Conservation (phyloP, 75 land plant genomes). For the Cupressus sempervirens region DNA sequence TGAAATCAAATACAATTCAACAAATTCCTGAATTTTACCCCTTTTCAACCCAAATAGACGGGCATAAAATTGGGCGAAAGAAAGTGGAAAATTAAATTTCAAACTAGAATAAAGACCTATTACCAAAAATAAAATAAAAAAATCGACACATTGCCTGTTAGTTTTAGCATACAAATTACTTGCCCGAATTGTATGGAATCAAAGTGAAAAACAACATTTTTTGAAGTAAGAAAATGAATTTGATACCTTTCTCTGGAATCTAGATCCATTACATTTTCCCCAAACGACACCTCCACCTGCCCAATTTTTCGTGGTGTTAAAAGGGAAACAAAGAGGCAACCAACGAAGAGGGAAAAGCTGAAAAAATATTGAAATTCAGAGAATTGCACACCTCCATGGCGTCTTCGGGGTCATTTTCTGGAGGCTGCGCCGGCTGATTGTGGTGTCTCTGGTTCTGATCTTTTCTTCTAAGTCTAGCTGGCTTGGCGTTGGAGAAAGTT, state of each 20-base stretch:
- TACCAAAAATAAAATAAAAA: background rate
- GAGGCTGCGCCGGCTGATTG: background rate
- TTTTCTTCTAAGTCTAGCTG: background rate
- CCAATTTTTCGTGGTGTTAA: background rate
- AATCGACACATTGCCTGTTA: background rate
- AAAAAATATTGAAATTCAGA: background rate
- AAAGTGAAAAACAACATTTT: background rate
- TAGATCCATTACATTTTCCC: constrained; percentile 41
- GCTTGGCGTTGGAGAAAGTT: constrained; percentile 8
- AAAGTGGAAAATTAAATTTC: background rate
- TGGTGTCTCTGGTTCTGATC: background rate
- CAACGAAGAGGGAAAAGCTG: background rate
- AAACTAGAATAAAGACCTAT: background rate
- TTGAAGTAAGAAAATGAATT: background rate
- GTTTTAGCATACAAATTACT: background rate
- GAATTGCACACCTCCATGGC: constrained; percentile 5
- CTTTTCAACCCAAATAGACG: no score
- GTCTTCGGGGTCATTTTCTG: background rate
- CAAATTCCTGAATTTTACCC: no score
- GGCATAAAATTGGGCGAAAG: background rate
- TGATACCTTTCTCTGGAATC: constrained; percentile 39
- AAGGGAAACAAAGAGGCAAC: background rate
- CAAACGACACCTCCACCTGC: constrained; percentile 35
- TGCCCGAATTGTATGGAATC: background rate
- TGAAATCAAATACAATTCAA: background rate